Evolutionary conservation across 257 asterid genomes (phyloP).

Genomic region (Primulina huaijiensis): DNA sequence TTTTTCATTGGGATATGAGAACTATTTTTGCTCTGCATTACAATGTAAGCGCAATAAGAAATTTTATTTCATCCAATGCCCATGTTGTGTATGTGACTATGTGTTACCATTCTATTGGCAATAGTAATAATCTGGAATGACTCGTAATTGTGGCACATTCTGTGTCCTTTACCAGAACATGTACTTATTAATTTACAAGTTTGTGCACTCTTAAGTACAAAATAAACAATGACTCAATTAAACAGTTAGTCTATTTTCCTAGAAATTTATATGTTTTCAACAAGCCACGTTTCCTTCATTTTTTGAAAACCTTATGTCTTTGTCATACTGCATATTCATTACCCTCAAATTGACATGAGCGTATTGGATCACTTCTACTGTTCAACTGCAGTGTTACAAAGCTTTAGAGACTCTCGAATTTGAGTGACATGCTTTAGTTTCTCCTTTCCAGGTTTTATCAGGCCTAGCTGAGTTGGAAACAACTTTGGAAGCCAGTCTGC

Average conservation of each 20-base stretch:
- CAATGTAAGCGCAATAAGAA: neutral
- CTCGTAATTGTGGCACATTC: neutral
- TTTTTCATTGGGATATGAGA: slow-evolving; percentile 22
- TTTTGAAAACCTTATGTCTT: slow-evolving; percentile 8
- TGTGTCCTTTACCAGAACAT: neutral
- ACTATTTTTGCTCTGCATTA: slow-evolving; percentile 5
- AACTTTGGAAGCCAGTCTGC: slow-evolving; percentile 87
- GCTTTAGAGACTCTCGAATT: slow-evolving; percentile 13
- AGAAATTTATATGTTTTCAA: neutral
- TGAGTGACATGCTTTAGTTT: slow-evolving; percentile 17
- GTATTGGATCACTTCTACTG: slow-evolving; percentile 17
- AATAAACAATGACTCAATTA: slow-evolving; percentile 8
- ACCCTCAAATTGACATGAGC: slow-evolving; percentile 5
- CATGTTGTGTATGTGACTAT: neutral
- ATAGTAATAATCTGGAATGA: slow-evolving; percentile 8
- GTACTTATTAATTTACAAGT: neutral
- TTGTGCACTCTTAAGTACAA: neutral
- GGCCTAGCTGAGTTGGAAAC: slow-evolving; percentile 86
- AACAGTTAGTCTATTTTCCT: slow-evolving; percentile 10
- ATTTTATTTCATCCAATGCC: slow-evolving; percentile 17
- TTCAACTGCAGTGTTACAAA: slow-evolving; percentile 15
- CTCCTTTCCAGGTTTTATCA: slow-evolving; percentile 63
- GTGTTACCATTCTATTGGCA: slow-evolving; percentile 10
- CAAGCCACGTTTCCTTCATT: neutral
- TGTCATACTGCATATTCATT: neutral